Base-by-base conservation (phyloP, 305 asterid species). In the Stenogyne calaminthoides region DNA sequence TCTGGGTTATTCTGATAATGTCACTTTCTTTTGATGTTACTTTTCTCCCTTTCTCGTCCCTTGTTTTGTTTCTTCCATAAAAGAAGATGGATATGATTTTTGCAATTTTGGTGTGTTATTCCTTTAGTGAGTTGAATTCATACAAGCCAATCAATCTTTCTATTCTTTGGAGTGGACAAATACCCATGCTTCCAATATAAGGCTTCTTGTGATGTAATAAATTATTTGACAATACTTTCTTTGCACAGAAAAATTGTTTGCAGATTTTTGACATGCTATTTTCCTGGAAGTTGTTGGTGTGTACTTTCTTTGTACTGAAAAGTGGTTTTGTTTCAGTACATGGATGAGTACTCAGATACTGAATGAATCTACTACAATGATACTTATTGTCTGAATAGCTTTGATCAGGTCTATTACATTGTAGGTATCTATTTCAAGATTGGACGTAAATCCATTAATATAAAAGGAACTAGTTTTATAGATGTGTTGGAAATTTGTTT, bases 1-100 rank as follows among this genome's bases (percentile, higher is more conserved):
- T 71, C 69, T 71, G 39, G 64, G 58, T 29, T 56, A 20, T 51
- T 46, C 56, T 44, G 34, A 68, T 46, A 20, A 49, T 69, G 37
- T 64, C 40, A 63, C 68, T 34, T 46, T 42, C 52, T 73, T 55
- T 60, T 70, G 40, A 56, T 67, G 46, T 7, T 70, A 19, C 25
- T 65, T 2, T 29, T 42, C 7, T 56, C 59, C 18, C 58, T 15
- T 4, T 10, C 58, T 72, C 55, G 14, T 37, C 47, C 36, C 16
- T 0, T 27, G 22, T 10, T 51, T 6, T 7, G 32, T 19, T 16
- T 49, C 9, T 44, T 3, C 25, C 22, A 20, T 29, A 61, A 61
- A 39, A 56, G 19, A 56, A n/a, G n/a, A 64, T 70, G 40, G 18
- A 65, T 18, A 18, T 67, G 61, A n/a, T 66, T 59, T 59, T 67